These are phyloP conservation scores for Arthrobotrys conoides DNA, from an alignment of 2,329 filamentous ascomycete species.

Conservation along the genomic window DNA sequence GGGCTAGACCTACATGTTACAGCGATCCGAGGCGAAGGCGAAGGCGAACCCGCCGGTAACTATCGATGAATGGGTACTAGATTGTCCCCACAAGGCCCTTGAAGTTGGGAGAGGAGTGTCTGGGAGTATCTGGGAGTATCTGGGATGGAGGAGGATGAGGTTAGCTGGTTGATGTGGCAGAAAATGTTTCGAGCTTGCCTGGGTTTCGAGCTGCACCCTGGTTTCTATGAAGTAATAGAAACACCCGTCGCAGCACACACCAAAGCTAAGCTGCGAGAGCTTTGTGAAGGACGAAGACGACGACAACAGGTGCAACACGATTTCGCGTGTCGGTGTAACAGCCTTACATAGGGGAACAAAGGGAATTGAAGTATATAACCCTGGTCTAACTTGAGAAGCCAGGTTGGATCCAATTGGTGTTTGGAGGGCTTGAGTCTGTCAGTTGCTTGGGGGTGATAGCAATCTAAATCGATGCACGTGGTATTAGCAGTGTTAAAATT, in stretches of 20 bases:
- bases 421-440: background rate
- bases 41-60: slow-evolving; percentile 3
- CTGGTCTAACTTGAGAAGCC: background rate
- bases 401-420: background rate
- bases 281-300: slow-evolving; percentile 19
- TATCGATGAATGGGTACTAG: slow-evolving; percentile 17
- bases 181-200: slow-evolving; percentile 47
- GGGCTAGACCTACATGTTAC: slow-evolving; percentile 20
- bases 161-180: slow-evolving; percentile 23
- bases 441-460: background rate
- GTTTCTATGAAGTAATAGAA: slow-evolving; percentile 50
- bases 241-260: slow-evolving; percentile 33
- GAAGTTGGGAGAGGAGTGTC: slow-evolving; percentile 9
- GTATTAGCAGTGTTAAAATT: slow-evolving; percentile 4
- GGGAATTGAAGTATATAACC: background rate
- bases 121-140: background rate
- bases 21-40: slow-evolving; percentile 14
- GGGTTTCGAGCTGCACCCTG: slow-evolving; percentile 25
- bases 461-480: background rate
- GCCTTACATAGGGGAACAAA: slow-evolving; percentile 1
- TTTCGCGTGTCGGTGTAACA: background rate
- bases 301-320: slow-evolving; percentile 33
- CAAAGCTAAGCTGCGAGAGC: slow-evolving; percentile 6
- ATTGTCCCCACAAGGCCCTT: slow-evolving; percentile 14
- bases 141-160: slow-evolving; percentile 8